Conservation (phyloP, 257 asterid species). For the Lycium ferocissimum region DNA sequence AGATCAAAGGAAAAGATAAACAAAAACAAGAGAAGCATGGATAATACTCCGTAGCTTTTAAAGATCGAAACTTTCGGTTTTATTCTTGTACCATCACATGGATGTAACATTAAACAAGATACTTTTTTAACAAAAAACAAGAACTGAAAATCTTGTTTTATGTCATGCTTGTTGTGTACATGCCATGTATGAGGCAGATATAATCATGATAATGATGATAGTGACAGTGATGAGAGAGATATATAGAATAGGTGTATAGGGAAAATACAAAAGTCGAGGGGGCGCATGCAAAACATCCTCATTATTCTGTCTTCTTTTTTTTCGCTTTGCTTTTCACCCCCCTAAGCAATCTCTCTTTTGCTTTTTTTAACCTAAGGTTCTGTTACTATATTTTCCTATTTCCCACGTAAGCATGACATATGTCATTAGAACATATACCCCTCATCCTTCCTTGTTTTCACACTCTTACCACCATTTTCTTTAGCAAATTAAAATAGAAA, state of each 20-base stretch:
- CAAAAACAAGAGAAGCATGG: background rate
- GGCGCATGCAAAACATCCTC: constrained; percentile 65
- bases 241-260: constrained; percentile 10
- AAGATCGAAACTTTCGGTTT: background rate
- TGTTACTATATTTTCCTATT: constrained; percentile 28
- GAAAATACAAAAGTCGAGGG: constrained; percentile 15
- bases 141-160: background rate
- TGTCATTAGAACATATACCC: constrained; percentile 30
- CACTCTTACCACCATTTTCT: constrained; percentile 19
- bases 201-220: background rate
- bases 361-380: constrained; percentile 1
- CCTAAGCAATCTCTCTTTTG: constrained; percentile 36
- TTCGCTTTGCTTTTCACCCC: constrained; percentile 45
- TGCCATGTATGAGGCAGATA: background rate
- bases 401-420: constrained; percentile 45
- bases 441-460: constrained; percentile 6
- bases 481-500: background rate
- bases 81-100: background rate
- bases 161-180: constrained; percentile 26
- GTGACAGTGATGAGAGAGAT: constrained; percentile 16
- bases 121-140: background rate
- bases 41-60: background rate
- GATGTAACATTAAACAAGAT: background rate
- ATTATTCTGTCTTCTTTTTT: constrained; percentile 53
- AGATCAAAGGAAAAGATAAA: constrained; percentile 8